Evolutionary conservation across 2,329 filamentous ascomycete species (phyloP).

Genomic region (Hypoxylon rubiginosum): DNA sequence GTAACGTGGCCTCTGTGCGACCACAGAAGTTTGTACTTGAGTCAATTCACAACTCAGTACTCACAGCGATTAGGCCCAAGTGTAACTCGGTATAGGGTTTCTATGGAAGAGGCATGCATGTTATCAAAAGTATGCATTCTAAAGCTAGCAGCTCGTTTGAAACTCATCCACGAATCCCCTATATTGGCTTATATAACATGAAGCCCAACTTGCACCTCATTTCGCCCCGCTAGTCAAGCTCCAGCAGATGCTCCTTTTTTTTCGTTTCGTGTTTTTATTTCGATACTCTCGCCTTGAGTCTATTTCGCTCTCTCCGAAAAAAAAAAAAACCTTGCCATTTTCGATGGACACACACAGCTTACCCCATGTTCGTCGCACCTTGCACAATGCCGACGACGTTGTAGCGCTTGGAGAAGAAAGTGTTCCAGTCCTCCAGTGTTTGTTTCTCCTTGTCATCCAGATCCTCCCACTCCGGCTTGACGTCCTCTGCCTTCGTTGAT

Average conservation of each 20-base stretch:
- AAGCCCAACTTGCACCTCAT: not conserved
- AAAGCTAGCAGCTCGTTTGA: not conserved
- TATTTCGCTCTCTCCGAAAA: not conserved
- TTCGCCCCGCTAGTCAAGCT: conserved; percentile 1
- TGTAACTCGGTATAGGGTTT: not conserved
- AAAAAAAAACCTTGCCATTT: not conserved
- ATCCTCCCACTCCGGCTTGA: conserved; percentile 83
- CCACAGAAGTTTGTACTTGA: conserved; percentile 2
- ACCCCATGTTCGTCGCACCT: conserved; percentile 70
- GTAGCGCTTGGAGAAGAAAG: conserved; percentile 97
- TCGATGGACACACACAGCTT: conserved; percentile 12
- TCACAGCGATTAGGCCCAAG: not conserved
- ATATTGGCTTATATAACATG: not conserved
- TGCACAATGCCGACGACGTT: conserved; percentile 83
- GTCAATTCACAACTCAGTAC: conserved; percentile 3
- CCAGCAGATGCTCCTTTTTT: not conserved
- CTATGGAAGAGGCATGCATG: not conserved
- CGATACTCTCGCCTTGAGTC: not conserved
- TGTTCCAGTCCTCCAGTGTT: conserved; percentile 90
- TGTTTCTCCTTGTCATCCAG: conserved; percentile 87
- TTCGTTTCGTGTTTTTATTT: not conserved
- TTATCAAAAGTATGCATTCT: not conserved
- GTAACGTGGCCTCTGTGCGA: conserved; percentile 4
- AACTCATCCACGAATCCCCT: not conserved
- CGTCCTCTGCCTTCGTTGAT: conserved; percentile 88